These are phyloP conservation scores for Penicillium argentinense DNA, from an alignment of 495 filamentous ascomycete genomes.

Conservation along the genomic window DNA sequence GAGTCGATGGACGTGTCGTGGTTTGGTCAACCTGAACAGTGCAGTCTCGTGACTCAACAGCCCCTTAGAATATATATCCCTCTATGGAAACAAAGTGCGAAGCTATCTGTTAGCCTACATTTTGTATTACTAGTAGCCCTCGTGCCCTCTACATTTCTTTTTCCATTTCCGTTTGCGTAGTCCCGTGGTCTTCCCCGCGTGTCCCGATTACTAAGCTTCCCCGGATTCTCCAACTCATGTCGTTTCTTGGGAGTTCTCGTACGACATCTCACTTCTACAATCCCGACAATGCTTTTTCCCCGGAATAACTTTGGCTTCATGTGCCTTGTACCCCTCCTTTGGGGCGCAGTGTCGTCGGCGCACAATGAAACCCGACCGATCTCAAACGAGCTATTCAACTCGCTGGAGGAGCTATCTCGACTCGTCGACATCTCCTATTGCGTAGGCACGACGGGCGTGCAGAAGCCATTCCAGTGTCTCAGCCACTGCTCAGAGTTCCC, in stretches of 20 bases:
- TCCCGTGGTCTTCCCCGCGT: conserved; percentile 9
- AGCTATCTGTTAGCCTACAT: too few species aligned
- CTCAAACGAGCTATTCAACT: conserved; percentile 66
- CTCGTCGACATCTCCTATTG: conserved; percentile 96
- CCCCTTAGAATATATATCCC: neutral
- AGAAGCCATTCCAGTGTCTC: conserved; percentile 77
- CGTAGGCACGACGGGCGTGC: conserved; percentile 80
- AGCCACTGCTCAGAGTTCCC: conserved; percentile 82
- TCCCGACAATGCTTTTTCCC: conserved; percentile 4
- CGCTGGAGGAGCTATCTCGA: conserved; percentile 80
- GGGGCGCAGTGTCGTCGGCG: neutral
- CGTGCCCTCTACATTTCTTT: conserved; percentile 16
- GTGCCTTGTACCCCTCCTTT: conserved; percentile 3
- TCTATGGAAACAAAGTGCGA: neutral
- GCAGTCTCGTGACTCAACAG: neutral
- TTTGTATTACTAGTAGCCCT: too few species aligned
- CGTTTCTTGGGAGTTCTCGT: neutral
- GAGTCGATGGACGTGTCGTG: conserved; percentile 92
- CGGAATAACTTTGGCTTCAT: neutral
- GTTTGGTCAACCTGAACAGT: conserved; percentile 58
- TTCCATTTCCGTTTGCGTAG: neutral
- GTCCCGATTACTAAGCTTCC: conserved; percentile 8
- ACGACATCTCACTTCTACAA: neutral
- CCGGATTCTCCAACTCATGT: conserved; percentile 16
- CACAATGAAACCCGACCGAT: conserved; percentile 34